Evolutionary conservation across 768 basidiomycete genomes (phyloP), one percentile per base, ranked within the genome.

Genomic region (Boletales sp.): DNA sequence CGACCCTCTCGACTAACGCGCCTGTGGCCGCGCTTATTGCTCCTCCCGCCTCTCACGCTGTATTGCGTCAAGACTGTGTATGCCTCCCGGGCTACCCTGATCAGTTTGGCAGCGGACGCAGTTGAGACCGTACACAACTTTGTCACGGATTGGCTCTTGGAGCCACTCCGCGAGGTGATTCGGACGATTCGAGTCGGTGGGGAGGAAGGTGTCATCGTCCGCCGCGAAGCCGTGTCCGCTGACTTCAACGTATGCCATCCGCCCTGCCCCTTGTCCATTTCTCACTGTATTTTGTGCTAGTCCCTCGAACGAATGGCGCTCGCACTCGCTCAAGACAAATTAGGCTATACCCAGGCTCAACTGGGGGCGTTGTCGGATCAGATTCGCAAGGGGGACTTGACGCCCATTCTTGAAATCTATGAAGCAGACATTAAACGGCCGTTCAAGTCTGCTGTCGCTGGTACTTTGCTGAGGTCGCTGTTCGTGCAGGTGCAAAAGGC

Each of bases 401-500:
- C 92, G 3, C 79, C 91, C 15, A 86, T 97, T 6, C 77, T 95
- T 53, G 73, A 84, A 61, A 78, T 94, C 5, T 97, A 95, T 61
- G 95, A 98, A 70, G 81, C 87, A 53, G 93, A 97, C 59, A 90
- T 98, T 70, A 86, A 85, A 64, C 80, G 72, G n/a, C 95, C 95
- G 0, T 58, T 97, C 41, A 84, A 80, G 58, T 92, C 89, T 17
- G 90, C 85, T 6, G 53, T 97, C 5, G 72, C 77, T 7, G 95
- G 95, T 4, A 87, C 84, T 13, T 74, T 98, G 8, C 72, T 97
- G 15, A 79, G 95, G 28, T 84, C 90, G 2, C 70, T 93, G 41
- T 84, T 98, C 55, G 86, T 99, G 30, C 95, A 97, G 62, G 79
- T 97, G 0, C 95, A 98, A 58, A 98, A 97, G 66, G 87, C 93